Conservation (phyloP, 352 stramenopile genomes). For the Phytophthora citricola region DNA sequence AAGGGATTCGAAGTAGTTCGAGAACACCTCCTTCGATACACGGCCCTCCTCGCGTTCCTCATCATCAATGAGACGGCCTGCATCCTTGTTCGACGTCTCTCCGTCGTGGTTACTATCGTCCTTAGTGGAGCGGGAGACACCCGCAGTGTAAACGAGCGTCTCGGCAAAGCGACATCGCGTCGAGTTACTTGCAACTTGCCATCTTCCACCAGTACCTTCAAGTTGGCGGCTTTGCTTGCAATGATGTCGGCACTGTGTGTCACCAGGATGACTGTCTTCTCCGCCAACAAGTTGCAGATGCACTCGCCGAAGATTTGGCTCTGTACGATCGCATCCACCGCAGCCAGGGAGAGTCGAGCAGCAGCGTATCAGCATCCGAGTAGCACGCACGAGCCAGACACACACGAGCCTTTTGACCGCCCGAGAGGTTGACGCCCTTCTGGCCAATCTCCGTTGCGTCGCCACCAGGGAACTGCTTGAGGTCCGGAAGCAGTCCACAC, state of each 20-base stretch:
- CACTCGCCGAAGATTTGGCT: constrained; percentile 85
- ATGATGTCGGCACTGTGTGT: constrained; percentile 90
- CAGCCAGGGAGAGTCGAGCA: constrained; percentile 70
- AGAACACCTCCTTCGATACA: constrained; percentile 50
- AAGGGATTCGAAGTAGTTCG: constrained; percentile 48
- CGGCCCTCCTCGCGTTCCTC: constrained; percentile 49
- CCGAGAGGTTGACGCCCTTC: constrained; percentile 94
- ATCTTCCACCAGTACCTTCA: constrained; percentile 39
- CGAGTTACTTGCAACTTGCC: constrained; percentile 19
- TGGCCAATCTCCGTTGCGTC: constrained; percentile 81
- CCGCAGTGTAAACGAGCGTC: constrained; percentile 10
- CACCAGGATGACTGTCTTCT: constrained; percentile 88
- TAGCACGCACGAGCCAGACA: constrained; percentile 54
- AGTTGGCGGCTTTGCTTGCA: constrained; percentile 33
- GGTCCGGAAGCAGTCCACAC: constrained; percentile 44
- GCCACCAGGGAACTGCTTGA: not conserved
- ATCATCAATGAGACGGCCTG: constrained; percentile 39
- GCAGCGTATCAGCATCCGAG: constrained; percentile 4
- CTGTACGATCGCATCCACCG: constrained; percentile 93
- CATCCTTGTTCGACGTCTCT: constrained; percentile 5
- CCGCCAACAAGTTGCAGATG: constrained; percentile 36
- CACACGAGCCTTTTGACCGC: constrained; percentile 91
- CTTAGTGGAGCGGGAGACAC: constrained; percentile 4
- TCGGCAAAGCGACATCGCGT: constrained; percentile 10
- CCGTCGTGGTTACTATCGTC: constrained; percentile 1